phyloP scores from a whole-genome alignment of 371 early-diverging fungal genomes.

The Choanephora cucurbitarum region DNA sequence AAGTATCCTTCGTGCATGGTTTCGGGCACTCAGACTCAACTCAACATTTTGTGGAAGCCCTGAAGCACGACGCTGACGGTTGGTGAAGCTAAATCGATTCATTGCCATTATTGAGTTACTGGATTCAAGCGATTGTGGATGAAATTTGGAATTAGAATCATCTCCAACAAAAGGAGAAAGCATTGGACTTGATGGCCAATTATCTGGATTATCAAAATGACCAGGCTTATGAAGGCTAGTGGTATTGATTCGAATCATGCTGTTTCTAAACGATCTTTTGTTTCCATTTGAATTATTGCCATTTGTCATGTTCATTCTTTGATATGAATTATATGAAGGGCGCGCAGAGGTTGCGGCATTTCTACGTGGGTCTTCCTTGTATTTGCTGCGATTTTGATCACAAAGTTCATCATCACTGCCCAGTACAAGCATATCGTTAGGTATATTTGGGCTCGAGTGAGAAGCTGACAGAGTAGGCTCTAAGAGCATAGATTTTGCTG shows the following conservation, averaged over 20 bases:
- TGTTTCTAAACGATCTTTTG: background rate
- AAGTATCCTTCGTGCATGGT: slow-evolving; percentile 67
- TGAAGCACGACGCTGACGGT: slow-evolving; percentile 50
- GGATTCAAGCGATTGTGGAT: background rate
- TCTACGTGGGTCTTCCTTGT: slow-evolving; percentile 35
- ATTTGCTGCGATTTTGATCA: slow-evolving; percentile 20
- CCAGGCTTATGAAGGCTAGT: slow-evolving; percentile 29
- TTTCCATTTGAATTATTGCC: slow-evolving; percentile 1
- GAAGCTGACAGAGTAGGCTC: no score
- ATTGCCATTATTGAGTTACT: background rate
- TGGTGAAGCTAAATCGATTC: slow-evolving; percentile 15
- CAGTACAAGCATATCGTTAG: background rate
- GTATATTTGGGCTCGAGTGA: no score
- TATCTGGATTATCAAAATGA: slow-evolving; percentile 11
- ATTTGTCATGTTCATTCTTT: slow-evolving; percentile 24
- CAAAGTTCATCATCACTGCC: slow-evolving; percentile 50
- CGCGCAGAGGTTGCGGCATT: slow-evolving; percentile 4
- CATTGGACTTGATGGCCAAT: slow-evolving; percentile 31
- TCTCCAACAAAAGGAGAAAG: slow-evolving; percentile 19
- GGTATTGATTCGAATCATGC: slow-evolving; percentile 32
- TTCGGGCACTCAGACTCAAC: slow-evolving; percentile 66
- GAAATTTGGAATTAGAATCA: background rate
- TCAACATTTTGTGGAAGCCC: slow-evolving; percentile 59
- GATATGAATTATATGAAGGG: slow-evolving; percentile 17
- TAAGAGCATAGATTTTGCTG: no score